Percentiles rank a stretch among this genome's conserved stretches.
Evolutionary conservation across 2,329 filamentous ascomycete genomes (phyloP).

Genomic region (Fonsecaea pugnacius): DNA sequence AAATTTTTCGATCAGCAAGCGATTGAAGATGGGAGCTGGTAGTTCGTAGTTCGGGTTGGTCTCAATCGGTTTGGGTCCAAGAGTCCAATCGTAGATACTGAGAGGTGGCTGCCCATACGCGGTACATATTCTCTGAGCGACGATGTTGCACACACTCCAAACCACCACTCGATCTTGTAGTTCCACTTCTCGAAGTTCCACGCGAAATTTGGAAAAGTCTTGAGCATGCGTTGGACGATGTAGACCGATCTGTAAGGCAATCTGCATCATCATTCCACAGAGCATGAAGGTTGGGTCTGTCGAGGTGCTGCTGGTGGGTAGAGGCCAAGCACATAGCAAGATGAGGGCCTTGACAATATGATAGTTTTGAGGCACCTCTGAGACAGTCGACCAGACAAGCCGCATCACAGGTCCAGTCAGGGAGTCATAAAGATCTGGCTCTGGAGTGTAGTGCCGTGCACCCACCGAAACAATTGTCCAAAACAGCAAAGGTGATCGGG

Average conservation of each 20-base stretch:
- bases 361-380: slow-evolving; percentile 66
- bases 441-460: slow-evolving; percentile 61
- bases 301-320: slow-evolving; percentile 66
- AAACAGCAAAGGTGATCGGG: slow-evolving; percentile 66
- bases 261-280: slow-evolving; percentile 68
- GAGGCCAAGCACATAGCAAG: slow-evolving; percentile 67
- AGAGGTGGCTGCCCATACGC: slow-evolving; percentile 70
- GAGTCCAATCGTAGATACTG: slow-evolving; percentile 64
- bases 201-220: slow-evolving; percentile 56
- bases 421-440: slow-evolving; percentile 59
- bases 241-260: slow-evolving; percentile 69
- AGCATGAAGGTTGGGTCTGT: slow-evolving; percentile 69
- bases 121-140: slow-evolving; percentile 69
- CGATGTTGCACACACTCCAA: slow-evolving; percentile 71
- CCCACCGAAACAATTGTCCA: slow-evolving; percentile 69
- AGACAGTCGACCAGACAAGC: slow-evolving; percentile 65
- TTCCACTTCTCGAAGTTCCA: slow-evolving; percentile 64
- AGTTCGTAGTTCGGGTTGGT: slow-evolving; percentile 54
- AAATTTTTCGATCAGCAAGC: slow-evolving; percentile 63
- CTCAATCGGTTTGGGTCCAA: slow-evolving; percentile 49
- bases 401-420: slow-evolving; percentile 59
- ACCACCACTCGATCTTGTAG: slow-evolving; percentile 67
- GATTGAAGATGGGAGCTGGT: slow-evolving; percentile 56
- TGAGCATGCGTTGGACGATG: slow-evolving; percentile 68
- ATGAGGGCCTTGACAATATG: slow-evolving; percentile 68